These are phyloP conservation scores for Boletales sp. DNA, from an alignment of 768 basidiomycete species.

Conservation along the genomic window DNA sequence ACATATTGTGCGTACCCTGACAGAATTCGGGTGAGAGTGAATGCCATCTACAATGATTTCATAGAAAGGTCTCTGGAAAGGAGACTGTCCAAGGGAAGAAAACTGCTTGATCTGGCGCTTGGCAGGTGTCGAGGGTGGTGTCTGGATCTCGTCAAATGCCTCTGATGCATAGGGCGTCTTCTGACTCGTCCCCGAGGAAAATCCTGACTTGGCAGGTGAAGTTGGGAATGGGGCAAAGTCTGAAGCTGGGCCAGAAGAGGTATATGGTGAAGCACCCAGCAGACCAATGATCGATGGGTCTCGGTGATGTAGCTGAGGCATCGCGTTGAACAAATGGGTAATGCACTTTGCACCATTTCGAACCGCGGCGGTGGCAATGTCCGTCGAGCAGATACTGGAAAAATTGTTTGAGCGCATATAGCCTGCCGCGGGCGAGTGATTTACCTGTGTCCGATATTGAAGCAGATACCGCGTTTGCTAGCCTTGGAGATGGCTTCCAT, in stretches of 20 bases:
- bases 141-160: constrained; percentile 57
- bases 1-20: constrained; percentile 52
- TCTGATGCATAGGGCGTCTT: constrained; percentile 43
- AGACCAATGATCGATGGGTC: constrained; percentile 91
- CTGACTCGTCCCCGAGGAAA: neutral
- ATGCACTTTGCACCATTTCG: constrained; percentile 76
- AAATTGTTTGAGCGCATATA: neutral
- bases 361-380: constrained; percentile 68
- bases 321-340: constrained; percentile 91
- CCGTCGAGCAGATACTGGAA: constrained; percentile 67
- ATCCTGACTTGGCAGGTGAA: constrained; percentile 12
- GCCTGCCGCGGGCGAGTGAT: constrained; percentile 3
- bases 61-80: constrained; percentile 74
- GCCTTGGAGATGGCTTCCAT: constrained; percentile 64
- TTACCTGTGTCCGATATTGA: constrained; percentile 90
- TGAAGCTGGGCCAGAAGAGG: constrained; percentile 41
- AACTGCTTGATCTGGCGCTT: constrained; percentile 16
- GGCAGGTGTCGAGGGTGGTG: constrained; percentile 44
- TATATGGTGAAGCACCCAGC: constrained; percentile 70
- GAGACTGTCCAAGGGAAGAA: constrained; percentile 42
- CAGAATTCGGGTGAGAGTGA: constrained; percentile 88
- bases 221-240: constrained; percentile 20
- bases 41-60: constrained; percentile 90
- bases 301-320: constrained; percentile 86
- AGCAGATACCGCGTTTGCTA: constrained; percentile 60